phyloP scores from a whole-genome alignment of 2,329 filamentous ascomycete species.

The Monilinia polystroma region DNA sequence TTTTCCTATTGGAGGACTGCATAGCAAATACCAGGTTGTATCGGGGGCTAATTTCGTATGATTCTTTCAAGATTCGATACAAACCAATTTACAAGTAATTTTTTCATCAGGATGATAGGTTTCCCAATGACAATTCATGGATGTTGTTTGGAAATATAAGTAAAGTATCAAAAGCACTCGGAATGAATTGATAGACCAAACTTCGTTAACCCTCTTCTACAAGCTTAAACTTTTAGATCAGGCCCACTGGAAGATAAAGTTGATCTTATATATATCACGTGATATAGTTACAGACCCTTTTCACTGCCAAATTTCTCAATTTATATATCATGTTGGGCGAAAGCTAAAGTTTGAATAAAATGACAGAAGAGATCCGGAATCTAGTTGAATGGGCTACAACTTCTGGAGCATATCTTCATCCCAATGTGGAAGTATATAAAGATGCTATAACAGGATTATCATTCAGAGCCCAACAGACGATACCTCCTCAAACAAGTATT shows the following conservation, averaged over 20 bases:
- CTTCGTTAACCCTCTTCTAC: too few relatives aligned
- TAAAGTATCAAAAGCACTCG: too few relatives aligned
- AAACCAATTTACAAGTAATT: not conserved
- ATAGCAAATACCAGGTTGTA: constrained; percentile 7
- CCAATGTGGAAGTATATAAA: constrained; percentile 52
- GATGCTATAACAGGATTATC: constrained; percentile 54
- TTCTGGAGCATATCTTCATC: constrained; percentile 51
- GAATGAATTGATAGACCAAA: too few relatives aligned
- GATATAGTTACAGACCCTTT: not conserved
- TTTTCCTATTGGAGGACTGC: constrained; percentile 16
- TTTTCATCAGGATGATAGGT: too few relatives aligned
- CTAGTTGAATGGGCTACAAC: constrained; percentile 52
- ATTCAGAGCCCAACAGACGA: constrained; percentile 42
- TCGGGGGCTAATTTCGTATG: not conserved
- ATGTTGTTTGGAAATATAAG: too few relatives aligned
- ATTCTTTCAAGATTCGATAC: not conserved
- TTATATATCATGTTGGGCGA: not conserved
- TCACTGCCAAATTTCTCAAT: too few relatives aligned
- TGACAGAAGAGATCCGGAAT: constrained; percentile 30
- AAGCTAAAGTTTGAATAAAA: not conserved
- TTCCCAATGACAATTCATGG: too few relatives aligned
- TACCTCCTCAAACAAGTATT: constrained; percentile 40
- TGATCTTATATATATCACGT: too few relatives aligned
- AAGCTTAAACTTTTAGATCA: too few relatives aligned
- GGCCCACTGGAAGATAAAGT: too few relatives aligned